These are phyloP conservation scores for Solanum bulbocastanum DNA, from an alignment of 257 asterid genomes.

Conservation along the genomic window DNA sequence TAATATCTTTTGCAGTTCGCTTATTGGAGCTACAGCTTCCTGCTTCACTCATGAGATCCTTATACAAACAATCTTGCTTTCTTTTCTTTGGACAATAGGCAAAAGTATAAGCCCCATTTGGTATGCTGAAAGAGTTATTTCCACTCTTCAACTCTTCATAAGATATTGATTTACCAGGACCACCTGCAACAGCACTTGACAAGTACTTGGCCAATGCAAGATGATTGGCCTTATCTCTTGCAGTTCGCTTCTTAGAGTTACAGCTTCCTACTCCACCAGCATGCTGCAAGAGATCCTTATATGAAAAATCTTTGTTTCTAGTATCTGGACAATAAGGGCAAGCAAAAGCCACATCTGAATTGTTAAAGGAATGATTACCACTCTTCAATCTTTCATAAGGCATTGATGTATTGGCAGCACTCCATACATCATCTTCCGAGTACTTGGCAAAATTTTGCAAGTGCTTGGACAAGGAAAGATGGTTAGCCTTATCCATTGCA, in stretches of 20 bases:
- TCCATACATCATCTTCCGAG: constrained; percentile 33
- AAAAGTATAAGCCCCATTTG: constrained; percentile 50
- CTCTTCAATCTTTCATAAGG: constrained; percentile 35
- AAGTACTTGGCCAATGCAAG: constrained; percentile 61
- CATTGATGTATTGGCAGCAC: constrained; percentile 30
- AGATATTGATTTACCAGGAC: constrained; percentile 33
- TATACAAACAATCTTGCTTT: constrained; percentile 36
- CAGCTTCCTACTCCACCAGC: constrained; percentile 47
- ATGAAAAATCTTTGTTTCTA: constrained; percentile 36
- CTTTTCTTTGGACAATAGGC: constrained; percentile 65
- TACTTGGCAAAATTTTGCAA: constrained; percentile 25
- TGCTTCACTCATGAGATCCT: constrained; percentile 54
- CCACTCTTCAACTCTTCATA: constrained; percentile 44
- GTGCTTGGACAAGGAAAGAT: constrained; percentile 61
- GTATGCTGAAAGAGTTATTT: constrained; percentile 35
- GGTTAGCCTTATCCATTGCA: constrained; percentile 50
- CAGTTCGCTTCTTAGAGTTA: constrained; percentile 45
- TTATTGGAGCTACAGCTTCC: constrained; percentile 44
- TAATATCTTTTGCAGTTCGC: constrained; percentile 46
- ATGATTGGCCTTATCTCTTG: constrained; percentile 55
- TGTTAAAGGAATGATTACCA: constrained; percentile 41
- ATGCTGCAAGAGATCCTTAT: constrained; percentile 66
- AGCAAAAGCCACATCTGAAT: constrained; percentile 36
- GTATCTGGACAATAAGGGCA: constrained; percentile 81
- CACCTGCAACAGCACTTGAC: constrained; percentile 29